phyloP scores from a whole-genome alignment of 108 stramenopile genomes.

The Conticribra guillardii region DNA sequence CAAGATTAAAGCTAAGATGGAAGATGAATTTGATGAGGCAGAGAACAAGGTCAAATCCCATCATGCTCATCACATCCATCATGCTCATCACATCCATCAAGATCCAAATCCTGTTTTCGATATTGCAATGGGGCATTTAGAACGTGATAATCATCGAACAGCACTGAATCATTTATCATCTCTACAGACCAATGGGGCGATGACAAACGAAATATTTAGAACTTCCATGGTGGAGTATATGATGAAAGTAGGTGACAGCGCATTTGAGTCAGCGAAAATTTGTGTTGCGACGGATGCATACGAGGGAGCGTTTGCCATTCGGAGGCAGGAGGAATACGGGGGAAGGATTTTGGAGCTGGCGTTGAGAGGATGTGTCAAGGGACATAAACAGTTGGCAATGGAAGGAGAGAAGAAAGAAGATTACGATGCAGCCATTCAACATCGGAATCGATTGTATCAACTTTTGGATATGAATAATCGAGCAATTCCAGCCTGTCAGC shows the following conservation, averaged over 20 bases:
- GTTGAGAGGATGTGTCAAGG: slow-evolving; percentile 37
- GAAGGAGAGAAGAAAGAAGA: slow-evolving; percentile 26
- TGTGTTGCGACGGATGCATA: slow-evolving; percentile 42
- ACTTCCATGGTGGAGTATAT: slow-evolving; percentile 25
- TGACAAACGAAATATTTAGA: slow-evolving; percentile 20
- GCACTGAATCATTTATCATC: slow-evolving; percentile 36
- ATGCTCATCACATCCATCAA: neutral
- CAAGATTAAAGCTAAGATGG: too few relatives aligned
- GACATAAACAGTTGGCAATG: slow-evolving; percentile 38
- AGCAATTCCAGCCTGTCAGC: slow-evolving; percentile 34
- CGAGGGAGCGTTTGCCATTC: slow-evolving; percentile 23
- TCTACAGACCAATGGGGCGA: slow-evolving; percentile 10
- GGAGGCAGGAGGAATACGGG: slow-evolving; percentile 10
- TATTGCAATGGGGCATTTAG: slow-evolving; percentile 30
- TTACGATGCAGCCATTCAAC: slow-evolving; percentile 35
- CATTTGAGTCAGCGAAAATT: slow-evolving; percentile 25
- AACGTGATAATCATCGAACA: slow-evolving; percentile 44
- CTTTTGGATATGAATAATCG: slow-evolving; percentile 22
- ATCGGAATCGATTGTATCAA: slow-evolving; percentile 27
- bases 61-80: neutral
- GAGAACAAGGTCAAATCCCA: too few relatives aligned
- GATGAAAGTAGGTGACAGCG: slow-evolving; percentile 32
- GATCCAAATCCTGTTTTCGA: slow-evolving; percentile 9
- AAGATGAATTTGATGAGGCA: too few relatives aligned
- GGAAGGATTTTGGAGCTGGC: slow-evolving; percentile 3